Conservation (phyloP, 306 rosid genomes). For the Rosa lucieae region DNA sequence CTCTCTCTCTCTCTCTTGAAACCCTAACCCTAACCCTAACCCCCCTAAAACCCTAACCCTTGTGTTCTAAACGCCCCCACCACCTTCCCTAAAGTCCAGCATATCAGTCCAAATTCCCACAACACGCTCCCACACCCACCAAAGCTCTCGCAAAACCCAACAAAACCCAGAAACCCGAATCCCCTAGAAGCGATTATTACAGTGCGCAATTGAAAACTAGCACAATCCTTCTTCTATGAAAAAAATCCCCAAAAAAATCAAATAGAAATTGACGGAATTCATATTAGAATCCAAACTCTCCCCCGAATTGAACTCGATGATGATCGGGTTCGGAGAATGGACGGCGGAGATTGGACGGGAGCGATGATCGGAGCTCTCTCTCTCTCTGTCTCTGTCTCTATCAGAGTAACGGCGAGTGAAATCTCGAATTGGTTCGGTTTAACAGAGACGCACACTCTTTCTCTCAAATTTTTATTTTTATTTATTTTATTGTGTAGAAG, state of each 20-base stretch:
- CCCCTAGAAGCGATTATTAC: slow-evolving; percentile 28
- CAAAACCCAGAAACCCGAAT: slow-evolving; percentile 43
- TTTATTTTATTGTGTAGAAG: not conserved
- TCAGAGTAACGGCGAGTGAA: slow-evolving; percentile 4
- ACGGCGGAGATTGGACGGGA: not conserved
- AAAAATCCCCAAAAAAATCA: slow-evolving; percentile 33
- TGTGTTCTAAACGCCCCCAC: slow-evolving; percentile 20
- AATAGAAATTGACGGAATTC: slow-evolving; percentile 29
- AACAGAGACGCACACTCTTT: not conserved
- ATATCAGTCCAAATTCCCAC: slow-evolving; percentile 45
- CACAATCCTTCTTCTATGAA: slow-evolving; percentile 40
- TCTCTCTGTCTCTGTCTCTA: no score
- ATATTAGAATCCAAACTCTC: slow-evolving; percentile 8
- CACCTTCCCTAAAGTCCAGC: slow-evolving; percentile 73
- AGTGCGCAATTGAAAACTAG: slow-evolving; percentile 10
- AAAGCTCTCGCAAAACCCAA: slow-evolving; percentile 32
- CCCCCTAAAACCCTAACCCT: slow-evolving; percentile 39
- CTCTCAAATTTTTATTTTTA: not conserved
- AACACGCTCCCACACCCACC: slow-evolving; percentile 38
- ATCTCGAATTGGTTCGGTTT: slow-evolving; percentile 10
- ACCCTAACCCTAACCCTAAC: slow-evolving; percentile 45
- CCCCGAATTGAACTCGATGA: not conserved
- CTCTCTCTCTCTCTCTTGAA: not conserved
- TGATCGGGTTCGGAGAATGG: slow-evolving; percentile 3
- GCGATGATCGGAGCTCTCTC: slow-evolving; percentile 9